phyloP scores from a whole-genome alignment of 306 rosid genomes.

The Prunus padus region DNA sequence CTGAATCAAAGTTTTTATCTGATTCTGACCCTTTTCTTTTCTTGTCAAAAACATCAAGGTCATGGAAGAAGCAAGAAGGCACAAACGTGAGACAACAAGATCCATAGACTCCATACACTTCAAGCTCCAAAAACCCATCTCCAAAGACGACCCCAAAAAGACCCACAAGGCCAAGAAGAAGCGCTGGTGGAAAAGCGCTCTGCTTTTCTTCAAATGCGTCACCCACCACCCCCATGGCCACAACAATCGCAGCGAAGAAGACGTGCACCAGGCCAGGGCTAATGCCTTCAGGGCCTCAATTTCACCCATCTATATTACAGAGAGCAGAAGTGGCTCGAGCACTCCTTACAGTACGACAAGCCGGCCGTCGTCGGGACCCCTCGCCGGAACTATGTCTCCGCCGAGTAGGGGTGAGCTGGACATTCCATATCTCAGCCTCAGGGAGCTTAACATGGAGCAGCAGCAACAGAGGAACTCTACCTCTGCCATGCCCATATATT shows the following conservation, averaged over 20 bases:
- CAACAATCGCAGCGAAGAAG: slow-evolving; percentile 17
- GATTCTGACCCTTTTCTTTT: not conserved
- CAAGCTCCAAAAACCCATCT: slow-evolving; percentile 84
- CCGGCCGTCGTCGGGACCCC: slow-evolving; percentile 66
- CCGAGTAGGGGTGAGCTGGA: slow-evolving; percentile 41
- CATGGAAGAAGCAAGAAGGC: slow-evolving; percentile 79
- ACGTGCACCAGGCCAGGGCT: slow-evolving; percentile 76
- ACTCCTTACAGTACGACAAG: slow-evolving; percentile 53
- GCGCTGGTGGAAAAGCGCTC: slow-evolving; percentile 82
- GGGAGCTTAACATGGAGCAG: slow-evolving; percentile 85
- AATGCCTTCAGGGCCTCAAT: slow-evolving; percentile 68
- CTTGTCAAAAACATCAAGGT: slow-evolving; percentile 35
- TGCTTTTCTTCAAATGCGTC: slow-evolving; percentile 82
- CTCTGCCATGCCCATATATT: slow-evolving; percentile 75
- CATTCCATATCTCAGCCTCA: slow-evolving; percentile 73
- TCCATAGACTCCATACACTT: slow-evolving; percentile 83
- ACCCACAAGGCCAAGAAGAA: slow-evolving; percentile 55
- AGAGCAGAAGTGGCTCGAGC: slow-evolving; percentile 65
- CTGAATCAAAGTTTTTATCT: not conserved
- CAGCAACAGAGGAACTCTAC: slow-evolving; percentile 66
- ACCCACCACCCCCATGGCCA: slow-evolving; percentile 7
- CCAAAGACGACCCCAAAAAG: slow-evolving; percentile 62
- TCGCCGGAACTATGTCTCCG: slow-evolving; percentile 66
- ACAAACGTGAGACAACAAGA: slow-evolving; percentile 61
- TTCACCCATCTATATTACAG: slow-evolving; percentile 77